Conservation (phyloP, 768 basidiomycete species). For the Termitomyces sp. region DNA sequence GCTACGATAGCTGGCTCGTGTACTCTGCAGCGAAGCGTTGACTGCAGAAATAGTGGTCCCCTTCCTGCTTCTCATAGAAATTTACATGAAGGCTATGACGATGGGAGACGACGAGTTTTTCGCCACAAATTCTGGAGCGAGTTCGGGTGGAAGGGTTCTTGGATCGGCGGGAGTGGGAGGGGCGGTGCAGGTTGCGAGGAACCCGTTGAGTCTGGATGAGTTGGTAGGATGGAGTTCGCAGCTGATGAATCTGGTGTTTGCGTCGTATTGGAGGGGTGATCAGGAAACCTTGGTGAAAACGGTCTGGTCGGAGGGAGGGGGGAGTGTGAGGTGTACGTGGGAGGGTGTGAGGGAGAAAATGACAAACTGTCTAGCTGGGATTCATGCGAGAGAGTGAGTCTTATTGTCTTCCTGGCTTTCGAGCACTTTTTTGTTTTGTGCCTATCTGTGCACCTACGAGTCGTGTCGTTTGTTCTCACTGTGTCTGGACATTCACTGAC, state of each 20-base stretch:
- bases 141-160: neutral
- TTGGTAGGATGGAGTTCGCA: slow-evolving; percentile 71
- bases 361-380: slow-evolving; percentile 72
- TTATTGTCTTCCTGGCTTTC: neutral
- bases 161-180: neutral
- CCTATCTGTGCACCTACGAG: neutral
- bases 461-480: neutral
- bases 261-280: slow-evolving; percentile 52
- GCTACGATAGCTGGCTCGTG: slow-evolving; percentile 51
- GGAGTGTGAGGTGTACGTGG: slow-evolving; percentile 48
- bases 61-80: slow-evolving; percentile 71
- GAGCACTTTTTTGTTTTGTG: slow-evolving; percentile 2
- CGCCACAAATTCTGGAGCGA: slow-evolving; percentile 25
- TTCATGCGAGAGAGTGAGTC: slow-evolving; percentile 87
- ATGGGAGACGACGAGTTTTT: slow-evolving; percentile 99
- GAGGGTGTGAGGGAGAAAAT: slow-evolving; percentile 72
- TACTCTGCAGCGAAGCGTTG: slow-evolving; percentile 23
- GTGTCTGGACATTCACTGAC: neutral
- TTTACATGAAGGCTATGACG: slow-evolving; percentile 84
- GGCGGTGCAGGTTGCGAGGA: slow-evolving; percentile 36
- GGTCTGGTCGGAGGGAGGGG: neutral
- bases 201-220: slow-evolving; percentile 82
- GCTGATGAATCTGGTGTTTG: slow-evolving; percentile 80
- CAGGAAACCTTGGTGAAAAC: slow-evolving; percentile 21
- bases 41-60: slow-evolving; percentile 55